Conservation (phyloP, 2,329 filamentous ascomycete species). For the Dactylellina sp. region DNA sequence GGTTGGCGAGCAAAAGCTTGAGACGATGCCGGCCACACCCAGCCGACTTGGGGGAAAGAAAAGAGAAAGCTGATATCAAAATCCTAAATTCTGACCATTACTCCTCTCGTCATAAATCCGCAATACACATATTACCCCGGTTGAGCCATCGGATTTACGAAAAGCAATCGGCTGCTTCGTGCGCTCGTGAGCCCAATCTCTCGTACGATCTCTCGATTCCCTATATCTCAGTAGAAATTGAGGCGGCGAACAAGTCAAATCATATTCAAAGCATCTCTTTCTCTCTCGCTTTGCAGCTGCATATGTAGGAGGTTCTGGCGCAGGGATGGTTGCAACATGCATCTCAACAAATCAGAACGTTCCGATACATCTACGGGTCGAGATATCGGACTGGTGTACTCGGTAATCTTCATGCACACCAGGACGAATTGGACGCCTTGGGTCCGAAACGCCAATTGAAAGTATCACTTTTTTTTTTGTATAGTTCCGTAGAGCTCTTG, state of each 20-base stretch:
- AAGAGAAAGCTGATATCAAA: neutral
- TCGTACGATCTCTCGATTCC: constrained; percentile 1
- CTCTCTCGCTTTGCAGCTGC: constrained; percentile 1
- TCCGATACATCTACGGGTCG: constrained; percentile 35
- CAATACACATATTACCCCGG: neutral
- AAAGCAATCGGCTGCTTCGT: constrained; percentile 4
- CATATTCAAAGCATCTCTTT: constrained; percentile 3
- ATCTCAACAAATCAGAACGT: constrained; percentile 32
- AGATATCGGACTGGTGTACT: constrained; percentile 52
- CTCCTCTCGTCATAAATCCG: constrained; percentile 2
- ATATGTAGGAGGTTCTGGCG: constrained; percentile 21
- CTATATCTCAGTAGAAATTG: constrained; percentile 16
- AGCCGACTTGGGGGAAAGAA: too few relatives aligned
- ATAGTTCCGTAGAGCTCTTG: too few relatives aligned
- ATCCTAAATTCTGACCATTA: too few relatives aligned
- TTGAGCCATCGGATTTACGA: constrained; percentile 9
- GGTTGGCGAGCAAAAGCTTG: constrained; percentile 3
- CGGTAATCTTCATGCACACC: constrained; percentile 50
- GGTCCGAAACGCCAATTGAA: neutral
- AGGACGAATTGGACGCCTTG: neutral
- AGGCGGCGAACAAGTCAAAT: neutral
- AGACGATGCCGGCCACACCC: neutral
- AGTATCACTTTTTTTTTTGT: neutral
- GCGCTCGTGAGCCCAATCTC: constrained; percentile 6
- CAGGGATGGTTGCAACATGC: constrained; percentile 22